A percentile compares a stretch with the other conserved stretches of the same genome.
phyloP scores from a whole-genome alignment of 805 yeast genomes.

The Candida krabiensis region DNA sequence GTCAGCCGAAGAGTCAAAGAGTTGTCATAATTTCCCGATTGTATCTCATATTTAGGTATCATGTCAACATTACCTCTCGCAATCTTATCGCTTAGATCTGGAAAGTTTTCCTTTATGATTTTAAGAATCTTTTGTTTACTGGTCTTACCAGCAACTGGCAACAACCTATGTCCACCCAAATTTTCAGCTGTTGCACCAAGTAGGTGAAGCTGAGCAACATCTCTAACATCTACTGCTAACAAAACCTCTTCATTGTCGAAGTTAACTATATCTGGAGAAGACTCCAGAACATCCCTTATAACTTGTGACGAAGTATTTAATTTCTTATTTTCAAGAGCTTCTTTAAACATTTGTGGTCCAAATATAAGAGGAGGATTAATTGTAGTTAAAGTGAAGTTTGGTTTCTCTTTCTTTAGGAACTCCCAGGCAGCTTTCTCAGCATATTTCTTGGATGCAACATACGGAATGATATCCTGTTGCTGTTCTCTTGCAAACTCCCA shows the following conservation, averaged over 20 bases:
- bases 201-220: slow-evolving; percentile 49
- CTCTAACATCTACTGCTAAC: slow-evolving; percentile 36
- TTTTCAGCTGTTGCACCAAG: slow-evolving; percentile 13
- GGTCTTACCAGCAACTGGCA: slow-evolving; percentile 15
- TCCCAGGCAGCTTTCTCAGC: slow-evolving; percentile 48
- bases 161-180: slow-evolving; percentile 33
- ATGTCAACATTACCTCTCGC: too few relatives aligned
- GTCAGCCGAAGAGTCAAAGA: too few relatives aligned
- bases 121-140: slow-evolving; percentile 11
- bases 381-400: slow-evolving; percentile 32
- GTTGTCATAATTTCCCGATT: too few relatives aligned
- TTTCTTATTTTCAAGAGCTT: slow-evolving; percentile 34
- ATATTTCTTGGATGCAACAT: slow-evolving; percentile 37
- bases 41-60: too few relatives aligned
- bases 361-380: slow-evolving; percentile 38
- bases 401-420: slow-evolving; percentile 32
- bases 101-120: slow-evolving; percentile 37
- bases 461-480: slow-evolving; percentile 33
- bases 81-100: too few relatives aligned
- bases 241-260: slow-evolving; percentile 8
- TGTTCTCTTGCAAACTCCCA: too few relatives aligned
- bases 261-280: too few relatives aligned
- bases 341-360: slow-evolving; percentile 46
- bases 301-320: background rate
- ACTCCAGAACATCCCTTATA: slow-evolving; percentile 27